Conservation (phyloP, 1,139 yeast genomes). For the Cylindricascospora bacillispora region DNA sequence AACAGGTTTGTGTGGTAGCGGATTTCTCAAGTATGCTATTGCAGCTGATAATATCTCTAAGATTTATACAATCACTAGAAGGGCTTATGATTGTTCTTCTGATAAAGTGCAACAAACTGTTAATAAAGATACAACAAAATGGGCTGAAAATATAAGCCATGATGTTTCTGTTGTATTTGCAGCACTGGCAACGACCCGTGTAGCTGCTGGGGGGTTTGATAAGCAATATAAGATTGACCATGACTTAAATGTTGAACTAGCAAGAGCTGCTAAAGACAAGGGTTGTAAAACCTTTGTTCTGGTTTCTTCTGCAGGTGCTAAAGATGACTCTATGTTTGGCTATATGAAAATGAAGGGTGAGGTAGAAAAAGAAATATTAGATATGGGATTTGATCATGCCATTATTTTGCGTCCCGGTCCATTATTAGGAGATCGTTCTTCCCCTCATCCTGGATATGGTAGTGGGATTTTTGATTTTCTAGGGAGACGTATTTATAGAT, state of each 20-base stretch:
- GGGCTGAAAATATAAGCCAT: constrained; percentile 28
- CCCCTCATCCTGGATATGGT: constrained; percentile 28
- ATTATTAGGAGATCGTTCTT: constrained; percentile 44
- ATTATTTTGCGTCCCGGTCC: constrained; percentile 62
- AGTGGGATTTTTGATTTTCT: constrained; percentile 23
- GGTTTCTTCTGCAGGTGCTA: constrained; percentile 51
- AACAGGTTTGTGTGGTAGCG: constrained; percentile 49
- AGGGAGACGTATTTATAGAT: constrained; percentile 28
- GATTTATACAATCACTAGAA: constrained; percentile 38
- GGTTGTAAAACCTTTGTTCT: constrained; percentile 55
- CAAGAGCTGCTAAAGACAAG: constrained; percentile 54
- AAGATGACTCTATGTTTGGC: constrained; percentile 37
- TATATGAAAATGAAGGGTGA: constrained; percentile 53
- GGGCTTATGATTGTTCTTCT: constrained; percentile 19
- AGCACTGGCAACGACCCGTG: constrained; percentile 65
- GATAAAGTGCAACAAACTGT: constrained; percentile 10
- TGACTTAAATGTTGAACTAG: constrained; percentile 51
- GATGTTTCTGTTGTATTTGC: constrained; percentile 34
- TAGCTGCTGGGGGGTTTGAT: constrained; percentile 55
- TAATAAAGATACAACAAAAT: constrained; percentile 31
- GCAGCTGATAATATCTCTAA: constrained; percentile 24
- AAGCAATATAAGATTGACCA: constrained; percentile 57
- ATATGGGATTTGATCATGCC: constrained; percentile 49
- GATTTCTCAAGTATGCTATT: constrained; percentile 32
- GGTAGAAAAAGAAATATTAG: constrained; percentile 46